Evolutionary conservation across 1,284 basidiomycete genomes (phyloP).

Genomic region (Trichosporon sp.): DNA sequence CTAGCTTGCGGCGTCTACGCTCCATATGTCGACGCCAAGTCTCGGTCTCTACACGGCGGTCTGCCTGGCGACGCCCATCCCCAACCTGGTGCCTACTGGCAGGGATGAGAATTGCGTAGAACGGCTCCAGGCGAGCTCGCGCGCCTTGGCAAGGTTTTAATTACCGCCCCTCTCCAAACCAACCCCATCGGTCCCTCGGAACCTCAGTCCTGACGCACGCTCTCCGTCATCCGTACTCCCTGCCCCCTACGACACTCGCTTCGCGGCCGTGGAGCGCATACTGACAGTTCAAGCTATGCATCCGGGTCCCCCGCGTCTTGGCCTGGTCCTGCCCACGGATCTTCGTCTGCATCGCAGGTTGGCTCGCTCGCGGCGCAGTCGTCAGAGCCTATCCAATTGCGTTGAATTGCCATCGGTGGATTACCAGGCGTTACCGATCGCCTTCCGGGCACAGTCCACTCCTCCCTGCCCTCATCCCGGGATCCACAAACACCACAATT

Average conservation of each 20-base stretch:
- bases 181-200: not conserved
- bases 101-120: not conserved
- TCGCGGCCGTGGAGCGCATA: not conserved
- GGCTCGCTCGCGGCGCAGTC: not conserved
- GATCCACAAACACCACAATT: not conserved
- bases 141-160: conserved; percentile 1
- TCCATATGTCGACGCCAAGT: not conserved
- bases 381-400: not conserved
- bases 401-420: not conserved
- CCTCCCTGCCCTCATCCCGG: not conserved
- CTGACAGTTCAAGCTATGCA: not conserved
- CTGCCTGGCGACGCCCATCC: too few species aligned
- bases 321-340: not conserved
- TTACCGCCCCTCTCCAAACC: not conserved
- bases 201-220: not conserved
- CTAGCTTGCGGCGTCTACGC: not conserved
- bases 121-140: not conserved
- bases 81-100: not conserved
- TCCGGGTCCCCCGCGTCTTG: not conserved
- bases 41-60: not conserved
- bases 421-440: not conserved
- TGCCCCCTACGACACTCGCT: not conserved
- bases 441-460: not conserved
- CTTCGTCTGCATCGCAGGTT: not conserved
- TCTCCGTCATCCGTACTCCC: too few species aligned